These are phyloP conservation scores for Linnemannia elongata DNA, from an alignment of 192 early-diverging fungal genomes.

Conservation along the genomic window DNA sequence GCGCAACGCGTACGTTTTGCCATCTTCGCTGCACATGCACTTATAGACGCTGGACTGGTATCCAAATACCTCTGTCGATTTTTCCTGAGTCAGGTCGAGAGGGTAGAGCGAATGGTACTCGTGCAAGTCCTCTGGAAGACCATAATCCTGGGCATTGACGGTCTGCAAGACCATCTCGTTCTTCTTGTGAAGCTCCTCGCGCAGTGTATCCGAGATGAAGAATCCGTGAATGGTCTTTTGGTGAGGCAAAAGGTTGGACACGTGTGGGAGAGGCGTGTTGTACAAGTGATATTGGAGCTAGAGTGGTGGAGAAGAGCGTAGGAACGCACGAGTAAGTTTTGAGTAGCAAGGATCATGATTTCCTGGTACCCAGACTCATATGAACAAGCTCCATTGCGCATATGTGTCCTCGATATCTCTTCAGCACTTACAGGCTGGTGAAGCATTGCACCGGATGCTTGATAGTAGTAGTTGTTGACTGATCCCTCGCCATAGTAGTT, in stretches of 20 bases:
- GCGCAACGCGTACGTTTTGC: constrained; percentile 86
- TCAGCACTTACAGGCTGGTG: constrained; percentile 40
- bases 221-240: constrained; percentile 86
- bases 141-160: constrained; percentile 67
- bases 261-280: constrained; percentile 75
- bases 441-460: constrained; percentile 45
- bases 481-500: constrained; percentile 45
- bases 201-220: constrained; percentile 86
- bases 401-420: neutral
- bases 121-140: constrained; percentile 85
- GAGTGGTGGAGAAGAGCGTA: neutral
- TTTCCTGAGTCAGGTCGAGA: constrained; percentile 69
- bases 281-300: constrained; percentile 90
- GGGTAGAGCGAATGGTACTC: constrained; percentile 89
- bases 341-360: too few species aligned
- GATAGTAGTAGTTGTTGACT: constrained; percentile 42
- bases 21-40: constrained; percentile 86
- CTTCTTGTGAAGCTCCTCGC: constrained; percentile 82
- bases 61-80: constrained; percentile 73
- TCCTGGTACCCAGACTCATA: too few species aligned
- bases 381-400: too few species aligned
- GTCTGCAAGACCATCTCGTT: constrained; percentile 71
- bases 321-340: neutral
- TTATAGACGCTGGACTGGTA: constrained; percentile 87
- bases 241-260: constrained; percentile 78